Evolutionary conservation across 768 basidiomycete genomes (phyloP), one percentile per base, ranked within the genome.

Genomic region (Cystofilobasidium capitatum): DNA sequence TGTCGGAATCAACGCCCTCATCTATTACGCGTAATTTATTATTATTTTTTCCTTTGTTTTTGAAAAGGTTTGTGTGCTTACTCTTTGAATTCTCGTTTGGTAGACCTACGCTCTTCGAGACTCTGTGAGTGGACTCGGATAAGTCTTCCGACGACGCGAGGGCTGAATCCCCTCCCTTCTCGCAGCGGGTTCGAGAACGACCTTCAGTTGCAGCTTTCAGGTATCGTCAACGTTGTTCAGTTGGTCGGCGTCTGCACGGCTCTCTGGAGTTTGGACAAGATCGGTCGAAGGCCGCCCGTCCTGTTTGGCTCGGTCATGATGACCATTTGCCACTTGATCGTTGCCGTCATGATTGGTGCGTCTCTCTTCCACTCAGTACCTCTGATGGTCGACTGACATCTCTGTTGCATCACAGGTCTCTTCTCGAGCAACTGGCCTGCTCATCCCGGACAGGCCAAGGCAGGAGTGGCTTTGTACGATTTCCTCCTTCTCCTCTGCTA

Each of bases 1-100:
- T 55, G 40, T 59, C 33, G 71, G 71, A 0, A 69, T 71, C 58
- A 71, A 71, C 60, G 71, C 63, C 58, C 33, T 39, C 36, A 42
- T 39, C 42, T 60, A 60, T 24, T 60, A 60, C 58, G 26, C 37
- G 7, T n/a, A n/a, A n/a, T n/a, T n/a, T n/a, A n/a, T n/a, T n/a
- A n/a, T n/a, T n/a, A n/a, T n/a, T n/a, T n/a, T n/a, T n/a, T n/a
- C n/a, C n/a, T n/a, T n/a, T n/a, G n/a, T n/a, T n/a, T n/a, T n/a
- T n/a, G n/a, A n/a, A n/a, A n/a, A n/a, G n/a, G n/a, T n/a, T n/a
- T n/a, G n/a, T n/a, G n/a, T n/a, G n/a, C n/a, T n/a, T n/a, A n/a
- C n/a, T n/a, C n/a, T n/a, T n/a, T n/a, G n/a, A n/a, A n/a, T n/a
- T n/a, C n/a, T n/a, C n/a, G n/a, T n/a, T n/a, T n/a, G n/a, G n/a